A percentile compares a stretch with the other conserved stretches of the same genome.
phyloP scores from a whole-genome alignment of 768 basidiomycete genomes.

The Lentinula detonsa region DNA sequence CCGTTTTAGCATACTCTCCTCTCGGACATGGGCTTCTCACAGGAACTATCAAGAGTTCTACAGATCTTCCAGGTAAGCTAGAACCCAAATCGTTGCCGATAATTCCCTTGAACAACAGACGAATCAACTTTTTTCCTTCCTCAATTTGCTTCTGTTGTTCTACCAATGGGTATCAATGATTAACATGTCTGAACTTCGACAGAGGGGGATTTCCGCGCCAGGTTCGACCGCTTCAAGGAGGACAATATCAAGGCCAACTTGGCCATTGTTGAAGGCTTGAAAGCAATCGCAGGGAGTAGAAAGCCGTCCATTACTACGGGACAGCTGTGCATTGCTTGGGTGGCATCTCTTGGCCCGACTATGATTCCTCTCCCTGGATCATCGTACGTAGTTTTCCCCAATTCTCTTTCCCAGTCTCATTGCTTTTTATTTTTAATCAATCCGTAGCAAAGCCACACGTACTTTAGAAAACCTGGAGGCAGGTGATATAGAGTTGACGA shows the following conservation, averaged over 20 bases:
- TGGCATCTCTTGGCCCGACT: constrained; percentile 28
- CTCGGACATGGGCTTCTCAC: constrained; percentile 50
- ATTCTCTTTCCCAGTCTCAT: background rate
- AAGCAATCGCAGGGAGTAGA: constrained; percentile 25
- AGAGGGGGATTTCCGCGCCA: constrained; percentile 35
- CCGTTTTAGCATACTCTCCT: constrained; percentile 58
- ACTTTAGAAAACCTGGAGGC: constrained; percentile 41
- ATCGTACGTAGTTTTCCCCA: background rate
- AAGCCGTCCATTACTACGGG: constrained; percentile 35
- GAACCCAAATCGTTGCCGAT: background rate
- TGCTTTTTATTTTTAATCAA: background rate
- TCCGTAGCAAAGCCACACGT: constrained; percentile 17
- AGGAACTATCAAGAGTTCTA: constrained; percentile 35
- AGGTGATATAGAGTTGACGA: constrained; percentile 18
- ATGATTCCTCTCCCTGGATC: constrained; percentile 50
- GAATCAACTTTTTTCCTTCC: too few species aligned
- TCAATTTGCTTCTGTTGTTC: too few species aligned
- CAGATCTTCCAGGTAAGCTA: constrained; percentile 25
- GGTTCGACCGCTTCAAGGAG: constrained; percentile 37
- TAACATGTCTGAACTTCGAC: background rate
- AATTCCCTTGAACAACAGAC: background rate
- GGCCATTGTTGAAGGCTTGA: constrained; percentile 34
- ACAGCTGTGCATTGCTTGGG: constrained; percentile 42
- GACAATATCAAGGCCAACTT: constrained; percentile 40
- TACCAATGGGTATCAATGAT: too few species aligned